Conservation (phyloP, 495 filamentous ascomycete genomes). For the Neurospora africana region DNA sequence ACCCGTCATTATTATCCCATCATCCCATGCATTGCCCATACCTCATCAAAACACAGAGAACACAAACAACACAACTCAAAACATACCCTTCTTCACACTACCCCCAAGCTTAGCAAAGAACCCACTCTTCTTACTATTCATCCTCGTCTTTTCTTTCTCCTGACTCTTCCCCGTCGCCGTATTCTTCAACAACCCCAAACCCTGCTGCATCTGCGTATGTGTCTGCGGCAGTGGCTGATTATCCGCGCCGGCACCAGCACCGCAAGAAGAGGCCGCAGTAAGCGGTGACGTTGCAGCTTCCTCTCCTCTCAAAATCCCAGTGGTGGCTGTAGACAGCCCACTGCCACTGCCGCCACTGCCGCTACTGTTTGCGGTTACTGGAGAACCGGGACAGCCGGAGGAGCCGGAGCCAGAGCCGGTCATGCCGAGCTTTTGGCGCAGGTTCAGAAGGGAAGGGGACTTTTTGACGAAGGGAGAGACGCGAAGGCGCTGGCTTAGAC, state of each 20-base stretch:
- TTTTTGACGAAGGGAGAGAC: background rate
- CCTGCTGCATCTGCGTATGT: conserved; percentile 15
- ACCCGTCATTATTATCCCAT: background rate
- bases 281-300: background rate
- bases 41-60: background rate
- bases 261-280: background rate
- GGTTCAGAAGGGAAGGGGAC: background rate
- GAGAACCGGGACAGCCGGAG: background rate
- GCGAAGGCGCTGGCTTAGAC: background rate
- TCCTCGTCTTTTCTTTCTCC: conserved; percentile 2
- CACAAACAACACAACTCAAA: background rate
- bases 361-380: background rate
- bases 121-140: background rate
- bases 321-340: background rate
- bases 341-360: background rate
- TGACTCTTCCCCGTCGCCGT: background rate
- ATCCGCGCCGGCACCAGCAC: background rate
- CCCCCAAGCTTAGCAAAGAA: conserved; percentile 16
- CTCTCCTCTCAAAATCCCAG: background rate
- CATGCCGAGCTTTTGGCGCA: background rate
- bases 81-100: conserved; percentile 4
- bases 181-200: conserved; percentile 3
- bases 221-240: conserved; percentile 9
- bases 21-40: background rate
- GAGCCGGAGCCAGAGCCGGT: background rate